Percentiles rank a stretch among this genome's conserved stretches.
Evolutionary conservation across 2,329 filamentous ascomycete genomes (phyloP).

Genomic region (Furcasterigmium furcatum): DNA sequence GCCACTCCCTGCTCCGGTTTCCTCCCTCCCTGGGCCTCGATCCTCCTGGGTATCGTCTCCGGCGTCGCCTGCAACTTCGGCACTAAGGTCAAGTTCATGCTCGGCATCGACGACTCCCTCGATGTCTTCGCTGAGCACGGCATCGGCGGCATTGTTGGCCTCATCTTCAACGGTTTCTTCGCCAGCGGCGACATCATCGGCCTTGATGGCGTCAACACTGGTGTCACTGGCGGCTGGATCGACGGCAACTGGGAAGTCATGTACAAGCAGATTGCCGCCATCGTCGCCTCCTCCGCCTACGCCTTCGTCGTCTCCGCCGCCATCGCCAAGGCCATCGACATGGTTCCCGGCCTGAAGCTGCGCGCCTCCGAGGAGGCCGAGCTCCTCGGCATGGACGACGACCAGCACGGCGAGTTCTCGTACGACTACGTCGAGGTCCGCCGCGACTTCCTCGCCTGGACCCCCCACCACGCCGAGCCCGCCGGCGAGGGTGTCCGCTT

Average conservation of each 20-base stretch:
- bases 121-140: conserved; percentile 72
- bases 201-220: conserved; percentile 74
- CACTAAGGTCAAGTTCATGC: conserved; percentile 63
- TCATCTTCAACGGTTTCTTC: conserved; percentile 73
- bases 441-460: conserved; percentile 86
- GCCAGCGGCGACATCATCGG: conserved; percentile 68
- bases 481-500: conserved; percentile 52
- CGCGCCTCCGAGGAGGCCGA: conserved; percentile 80
- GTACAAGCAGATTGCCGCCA: conserved; percentile 78
- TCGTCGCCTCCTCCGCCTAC: conserved; percentile 63
- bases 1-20: conserved; percentile 68
- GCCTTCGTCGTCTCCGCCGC: conserved; percentile 70
- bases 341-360: conserved; percentile 74
- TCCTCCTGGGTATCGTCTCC: conserved; percentile 64
- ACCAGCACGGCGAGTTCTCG: conserved; percentile 86
- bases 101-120: conserved; percentile 67
- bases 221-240: conserved; percentile 65
- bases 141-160: conserved; percentile 65
- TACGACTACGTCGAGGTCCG: conserved; percentile 90
- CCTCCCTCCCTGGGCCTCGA: conserved; percentile 64
- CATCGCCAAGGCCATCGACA: conserved; percentile 72
- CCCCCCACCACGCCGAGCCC: conserved; percentile 67
- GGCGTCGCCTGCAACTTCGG: conserved; percentile 66
- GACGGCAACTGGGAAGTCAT: conserved; percentile 72
- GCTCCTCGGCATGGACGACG: conserved; percentile 84